Evolutionary conservation across 129 eudicot species (phyloP).

Genomic region (Solidago caesia): DNA sequence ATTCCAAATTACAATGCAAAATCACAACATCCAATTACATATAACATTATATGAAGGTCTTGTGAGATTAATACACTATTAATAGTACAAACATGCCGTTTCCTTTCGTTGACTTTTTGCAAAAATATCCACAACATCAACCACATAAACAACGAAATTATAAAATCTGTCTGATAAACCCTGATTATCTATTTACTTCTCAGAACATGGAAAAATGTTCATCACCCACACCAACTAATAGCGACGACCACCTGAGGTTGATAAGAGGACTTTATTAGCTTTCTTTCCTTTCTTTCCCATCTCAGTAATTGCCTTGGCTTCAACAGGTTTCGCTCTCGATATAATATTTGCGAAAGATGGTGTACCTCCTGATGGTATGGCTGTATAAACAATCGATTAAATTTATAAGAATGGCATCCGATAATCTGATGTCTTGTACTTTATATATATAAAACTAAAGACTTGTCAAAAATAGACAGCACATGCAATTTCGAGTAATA

Average conservation of each 20-base stretch:
- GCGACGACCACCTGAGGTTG: constrained; percentile 94
- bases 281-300: constrained; percentile 81
- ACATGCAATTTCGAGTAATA: constrained; percentile 16
- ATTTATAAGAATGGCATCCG: not conserved
- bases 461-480: not conserved
- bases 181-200: not conserved
- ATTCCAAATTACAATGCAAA: no score
- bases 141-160: not conserved
- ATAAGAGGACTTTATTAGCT: constrained; percentile 63
- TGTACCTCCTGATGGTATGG: constrained; percentile 28
- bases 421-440: not conserved
- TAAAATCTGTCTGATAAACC: not conserved
- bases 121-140: not conserved
- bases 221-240: constrained; percentile 27
- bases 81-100: not conserved
- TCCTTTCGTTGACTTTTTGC: not conserved
- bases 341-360: constrained; percentile 77
- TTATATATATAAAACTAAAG: not conserved
- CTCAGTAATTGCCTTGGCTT: constrained; percentile 48
- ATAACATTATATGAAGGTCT: not conserved
- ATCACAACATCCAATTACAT: not conserved
- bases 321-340: constrained; percentile 60
- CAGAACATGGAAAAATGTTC: not conserved
- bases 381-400: constrained; percentile 25
- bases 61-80: not conserved